A percentile compares a stretch with the other conserved stretches of the same genome.
These are phyloP conservation scores for Aureobasidium lini DNA, from an alignment of 2,329 filamentous ascomycete species.

Conservation along the genomic window DNA sequence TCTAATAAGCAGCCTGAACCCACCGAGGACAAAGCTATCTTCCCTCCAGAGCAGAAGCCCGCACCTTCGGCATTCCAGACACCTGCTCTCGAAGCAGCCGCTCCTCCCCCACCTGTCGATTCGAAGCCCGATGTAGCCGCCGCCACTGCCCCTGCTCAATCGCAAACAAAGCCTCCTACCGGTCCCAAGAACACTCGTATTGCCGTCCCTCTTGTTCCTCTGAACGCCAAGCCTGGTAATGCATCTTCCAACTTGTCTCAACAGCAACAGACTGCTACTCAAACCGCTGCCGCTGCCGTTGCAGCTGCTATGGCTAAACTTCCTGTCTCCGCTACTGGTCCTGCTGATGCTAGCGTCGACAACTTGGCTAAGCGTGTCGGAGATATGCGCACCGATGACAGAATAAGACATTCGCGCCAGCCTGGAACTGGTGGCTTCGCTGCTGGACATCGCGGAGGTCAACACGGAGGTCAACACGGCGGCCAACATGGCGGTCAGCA, in stretches of 20 bases:
- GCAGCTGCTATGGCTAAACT: constrained; percentile 73
- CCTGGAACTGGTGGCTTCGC: constrained; percentile 34
- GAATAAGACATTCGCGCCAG: constrained; percentile 44
- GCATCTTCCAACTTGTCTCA: constrained; percentile 25
- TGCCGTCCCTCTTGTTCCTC: constrained; percentile 52
- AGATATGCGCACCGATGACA: constrained; percentile 62
- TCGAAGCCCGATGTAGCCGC: constrained; percentile 59
- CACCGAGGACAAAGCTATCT: constrained; percentile 17
- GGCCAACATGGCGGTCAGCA: constrained; percentile 8
- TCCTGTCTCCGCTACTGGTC: constrained; percentile 20
- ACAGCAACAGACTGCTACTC: constrained; percentile 57
- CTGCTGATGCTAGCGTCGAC: constrained; percentile 37
- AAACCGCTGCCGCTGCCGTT: constrained; percentile 69
- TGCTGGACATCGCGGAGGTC: constrained; percentile 27
- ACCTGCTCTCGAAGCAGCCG: constrained; percentile 35
- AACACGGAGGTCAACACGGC: too few relatives aligned
- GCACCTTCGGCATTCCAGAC: constrained; percentile 23
- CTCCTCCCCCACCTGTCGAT: constrained; percentile 57
- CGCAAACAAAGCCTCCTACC: constrained; percentile 33
- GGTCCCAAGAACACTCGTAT: constrained; percentile 42
- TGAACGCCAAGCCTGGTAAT: constrained; percentile 31
- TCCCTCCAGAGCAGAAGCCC: constrained; percentile 23
- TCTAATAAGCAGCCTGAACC: constrained; percentile 27
- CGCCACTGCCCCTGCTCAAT: constrained; percentile 44
- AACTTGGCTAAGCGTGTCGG: constrained; percentile 68